Evolutionary conservation across 2,329 filamentous ascomycete species (phyloP).

Genomic region (Apiospora marii): DNA sequence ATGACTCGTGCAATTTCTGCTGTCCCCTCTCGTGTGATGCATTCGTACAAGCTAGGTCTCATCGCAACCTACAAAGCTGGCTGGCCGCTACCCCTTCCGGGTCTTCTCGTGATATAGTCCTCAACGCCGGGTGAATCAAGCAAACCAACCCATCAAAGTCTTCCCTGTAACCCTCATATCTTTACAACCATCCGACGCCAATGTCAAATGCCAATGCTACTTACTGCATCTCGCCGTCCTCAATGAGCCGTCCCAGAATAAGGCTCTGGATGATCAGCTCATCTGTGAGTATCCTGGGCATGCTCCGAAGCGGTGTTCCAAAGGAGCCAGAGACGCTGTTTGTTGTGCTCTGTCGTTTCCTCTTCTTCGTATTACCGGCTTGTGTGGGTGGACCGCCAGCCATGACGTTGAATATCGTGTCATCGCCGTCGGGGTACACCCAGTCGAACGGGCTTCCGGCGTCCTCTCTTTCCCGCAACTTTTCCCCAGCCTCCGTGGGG

Average conservation of each 20-base stretch:
- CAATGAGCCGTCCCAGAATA: conserved; percentile 82
- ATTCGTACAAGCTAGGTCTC: not conserved
- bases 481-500: conserved; percentile 68
- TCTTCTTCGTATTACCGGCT: conserved; percentile 44
- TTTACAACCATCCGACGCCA: conserved; percentile 1
- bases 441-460: conserved; percentile 68
- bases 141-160: not conserved
- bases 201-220: not conserved
- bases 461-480: conserved; percentile 60
- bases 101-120: not conserved
- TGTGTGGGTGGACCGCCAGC: conserved; percentile 47
- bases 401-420: conserved; percentile 52
- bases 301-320: conserved; percentile 57
- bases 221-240: conserved; percentile 58
- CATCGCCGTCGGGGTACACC: conserved; percentile 76
- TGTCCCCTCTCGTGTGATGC: not conserved
- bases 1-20: not conserved
- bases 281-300: conserved; percentile 71
- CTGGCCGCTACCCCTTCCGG: not conserved
- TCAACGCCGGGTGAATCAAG: not conserved
- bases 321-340: conserved; percentile 43
- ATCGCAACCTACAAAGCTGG: not conserved
- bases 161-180: not conserved
- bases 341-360: conserved; percentile 53
- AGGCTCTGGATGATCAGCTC: conserved; percentile 93